Percentiles rank a stretch among this genome's conserved stretches.
Evolutionary conservation across 768 basidiomycete species (phyloP).

Genomic region (Mycena floridula): DNA sequence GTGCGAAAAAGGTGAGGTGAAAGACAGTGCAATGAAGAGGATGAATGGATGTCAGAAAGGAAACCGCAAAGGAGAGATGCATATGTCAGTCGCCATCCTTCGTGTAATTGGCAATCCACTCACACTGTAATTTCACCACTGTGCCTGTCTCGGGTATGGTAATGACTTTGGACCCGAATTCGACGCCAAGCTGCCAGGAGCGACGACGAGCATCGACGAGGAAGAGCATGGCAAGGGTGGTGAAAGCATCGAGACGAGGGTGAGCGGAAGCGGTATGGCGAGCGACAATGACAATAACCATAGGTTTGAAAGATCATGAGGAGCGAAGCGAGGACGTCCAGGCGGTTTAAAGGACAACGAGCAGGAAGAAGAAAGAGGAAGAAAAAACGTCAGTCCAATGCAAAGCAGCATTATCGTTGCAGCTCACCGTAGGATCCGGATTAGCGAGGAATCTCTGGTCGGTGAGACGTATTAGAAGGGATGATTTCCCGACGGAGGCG

Average conservation of each 20-base stretch:
- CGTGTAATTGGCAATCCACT: constrained; percentile 22
- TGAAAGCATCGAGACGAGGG: no score
- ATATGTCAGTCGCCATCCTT: constrained; percentile 7
- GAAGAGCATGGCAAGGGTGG: no score
- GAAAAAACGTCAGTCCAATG: no score
- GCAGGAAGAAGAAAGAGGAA: neutral
- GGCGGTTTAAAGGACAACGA: neutral
- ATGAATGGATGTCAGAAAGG: no score
- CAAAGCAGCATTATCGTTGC: no score
- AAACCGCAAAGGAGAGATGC: no score
- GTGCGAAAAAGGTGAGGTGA: no score
- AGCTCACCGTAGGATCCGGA: constrained; percentile 79
- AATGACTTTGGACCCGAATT: constrained; percentile 88
- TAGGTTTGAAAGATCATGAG: no score
- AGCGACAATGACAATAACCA: no score
- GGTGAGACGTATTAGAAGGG: constrained; percentile 77
- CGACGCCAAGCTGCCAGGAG: constrained; percentile 68
- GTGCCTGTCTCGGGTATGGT: constrained; percentile 77
- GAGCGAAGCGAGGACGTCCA: no score
- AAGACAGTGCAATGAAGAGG: no score
- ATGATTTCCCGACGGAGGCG: constrained; percentile 82
- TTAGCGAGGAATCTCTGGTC: constrained; percentile 83
- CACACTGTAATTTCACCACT: constrained; percentile 86
- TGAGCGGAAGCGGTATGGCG: no score
- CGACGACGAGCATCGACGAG: neutral